Base-by-base conservation (phyloP, 202 grass and related monocot genomes). In the Digitaria exilis region DNA sequence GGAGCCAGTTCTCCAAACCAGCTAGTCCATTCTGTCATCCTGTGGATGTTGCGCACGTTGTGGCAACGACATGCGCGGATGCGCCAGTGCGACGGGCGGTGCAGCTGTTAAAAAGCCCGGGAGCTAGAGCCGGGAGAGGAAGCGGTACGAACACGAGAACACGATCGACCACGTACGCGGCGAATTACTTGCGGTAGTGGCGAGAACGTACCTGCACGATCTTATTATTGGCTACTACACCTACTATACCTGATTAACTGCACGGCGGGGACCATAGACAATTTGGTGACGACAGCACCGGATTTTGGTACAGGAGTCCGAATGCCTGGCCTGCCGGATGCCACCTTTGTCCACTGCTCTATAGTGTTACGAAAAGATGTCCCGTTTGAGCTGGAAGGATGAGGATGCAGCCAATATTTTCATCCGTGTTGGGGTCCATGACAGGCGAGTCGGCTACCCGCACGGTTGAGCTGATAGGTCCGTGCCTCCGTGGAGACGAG, bases 201-300 rank as follows among this genome's bases (percentile, higher is more conserved):
- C 70, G 67, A 69, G 43, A 51, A 59, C 49, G 50, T 84, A 84
- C 18, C 31, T 46, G 69, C 80, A 88, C 75, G 80, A n/a, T 42
- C 49, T 44, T n/a, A n/a, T 61, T 39, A 39, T 39, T 26, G 55
- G 14, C 56, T 45, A n/a, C n/a, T n/a, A n/a, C n/a, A n/a, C n/a
- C n/a, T n/a, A n/a, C n/a, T n/a, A n/a, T n/a, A n/a, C n/a, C n/a
- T n/a, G n/a, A n/a, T n/a, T n/a, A n/a, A n/a, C n/a, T n/a, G 34
- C 39, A 67, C 12, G n/a, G n/a, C n/a, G 12, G 66, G 39, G n/a
- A 44, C 65, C n/a, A 26, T 44, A 22, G 10, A 25, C 5, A 16
- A 44, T n/a, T n/a, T 44, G 11, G 0, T 44, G 43, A 29, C n/a
- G 73, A 26, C 14, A 60, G 17, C 75, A 77, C 39, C 14, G 17